Conservation (phyloP, 2,329 filamentous ascomycete genomes). For the Septoria petroselini region DNA sequence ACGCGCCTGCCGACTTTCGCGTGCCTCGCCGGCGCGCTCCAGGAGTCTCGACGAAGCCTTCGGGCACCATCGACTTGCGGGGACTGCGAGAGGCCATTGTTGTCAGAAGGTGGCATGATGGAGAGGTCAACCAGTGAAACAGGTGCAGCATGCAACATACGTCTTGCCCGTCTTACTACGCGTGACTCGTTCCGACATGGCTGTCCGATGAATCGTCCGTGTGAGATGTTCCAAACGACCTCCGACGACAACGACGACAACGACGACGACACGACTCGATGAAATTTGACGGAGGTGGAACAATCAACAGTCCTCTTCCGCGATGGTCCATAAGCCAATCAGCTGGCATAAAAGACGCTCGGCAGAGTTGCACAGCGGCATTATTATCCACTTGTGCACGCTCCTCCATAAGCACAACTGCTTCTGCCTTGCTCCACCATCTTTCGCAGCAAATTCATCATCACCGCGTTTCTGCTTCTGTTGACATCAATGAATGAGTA, state of each 20-base stretch:
- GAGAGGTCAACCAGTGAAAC: neutral
- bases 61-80: constrained; percentile 41
- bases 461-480: neutral
- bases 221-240: no score
- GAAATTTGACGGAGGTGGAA: no score
- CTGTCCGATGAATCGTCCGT: neutral
- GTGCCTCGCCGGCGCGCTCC: constrained; percentile 41
- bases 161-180: constrained; percentile 50
- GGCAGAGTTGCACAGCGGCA: neutral
- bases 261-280: no score
- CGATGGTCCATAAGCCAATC: no score
- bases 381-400: neutral
- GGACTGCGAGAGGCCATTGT: constrained; percentile 6
- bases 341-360: no score
- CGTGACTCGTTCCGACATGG: constrained; percentile 39
- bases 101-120: neutral
- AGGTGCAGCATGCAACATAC: constrained; percentile 32
- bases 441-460: no score
- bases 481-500: constrained; percentile 14
- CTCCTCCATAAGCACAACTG: neutral
- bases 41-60: constrained; percentile 51
- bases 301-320: no score
- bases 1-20: constrained; percentile 42
- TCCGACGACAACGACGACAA: no score
- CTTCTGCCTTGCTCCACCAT: no score